These are phyloP conservation scores for Fusarium sambucinum DNA, from an alignment of 2,329 filamentous ascomycete species.

Conservation along the genomic window DNA sequence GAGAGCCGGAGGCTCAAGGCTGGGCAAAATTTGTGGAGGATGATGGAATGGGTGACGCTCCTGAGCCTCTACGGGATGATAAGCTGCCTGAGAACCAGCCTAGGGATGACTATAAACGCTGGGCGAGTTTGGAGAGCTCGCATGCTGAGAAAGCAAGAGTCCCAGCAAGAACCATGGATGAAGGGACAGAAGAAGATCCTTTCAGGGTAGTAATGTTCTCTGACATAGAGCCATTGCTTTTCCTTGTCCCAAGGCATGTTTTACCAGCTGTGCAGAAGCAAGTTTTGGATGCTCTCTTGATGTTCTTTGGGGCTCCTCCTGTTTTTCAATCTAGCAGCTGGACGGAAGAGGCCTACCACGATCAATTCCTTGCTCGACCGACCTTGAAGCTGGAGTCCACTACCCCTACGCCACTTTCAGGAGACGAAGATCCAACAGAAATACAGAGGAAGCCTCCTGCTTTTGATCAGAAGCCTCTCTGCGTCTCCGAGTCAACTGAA, in stretches of 20 bases:
- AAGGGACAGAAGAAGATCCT: slow-evolving; percentile 81
- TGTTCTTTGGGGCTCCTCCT: slow-evolving; percentile 75
- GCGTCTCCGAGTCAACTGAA: slow-evolving; percentile 58
- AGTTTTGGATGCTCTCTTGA: slow-evolving; percentile 77
- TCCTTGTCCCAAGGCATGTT: slow-evolving; percentile 59
- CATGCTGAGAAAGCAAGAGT: slow-evolving; percentile 62
- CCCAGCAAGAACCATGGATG: slow-evolving; percentile 81
- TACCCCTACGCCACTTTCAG: background rate
- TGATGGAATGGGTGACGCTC: slow-evolving; percentile 55
- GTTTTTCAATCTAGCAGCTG: slow-evolving; percentile 48
- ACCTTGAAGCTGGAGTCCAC: slow-evolving; percentile 6
- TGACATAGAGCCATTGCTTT: slow-evolving; percentile 76
- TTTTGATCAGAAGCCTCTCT: slow-evolving; percentile 50
- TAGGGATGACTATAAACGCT: slow-evolving; percentile 63
- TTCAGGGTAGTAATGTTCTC: slow-evolving; percentile 84
- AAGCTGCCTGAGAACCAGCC: slow-evolving; percentile 42
- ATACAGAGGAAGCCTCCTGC: slow-evolving; percentile 43
- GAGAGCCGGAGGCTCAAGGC: slow-evolving; percentile 77
- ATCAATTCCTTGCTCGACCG: slow-evolving; percentile 48
- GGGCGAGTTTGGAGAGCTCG: slow-evolving; percentile 67
- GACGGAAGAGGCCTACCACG: slow-evolving; percentile 49
- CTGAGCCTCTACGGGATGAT: slow-evolving; percentile 50
- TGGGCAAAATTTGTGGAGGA: slow-evolving; percentile 70
- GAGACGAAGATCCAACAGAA: slow-evolving; percentile 37
- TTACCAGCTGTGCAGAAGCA: slow-evolving; percentile 55